Conservation (phyloP, 768 basidiomycete species). For the Pleurotus citrinopileatus region DNA sequence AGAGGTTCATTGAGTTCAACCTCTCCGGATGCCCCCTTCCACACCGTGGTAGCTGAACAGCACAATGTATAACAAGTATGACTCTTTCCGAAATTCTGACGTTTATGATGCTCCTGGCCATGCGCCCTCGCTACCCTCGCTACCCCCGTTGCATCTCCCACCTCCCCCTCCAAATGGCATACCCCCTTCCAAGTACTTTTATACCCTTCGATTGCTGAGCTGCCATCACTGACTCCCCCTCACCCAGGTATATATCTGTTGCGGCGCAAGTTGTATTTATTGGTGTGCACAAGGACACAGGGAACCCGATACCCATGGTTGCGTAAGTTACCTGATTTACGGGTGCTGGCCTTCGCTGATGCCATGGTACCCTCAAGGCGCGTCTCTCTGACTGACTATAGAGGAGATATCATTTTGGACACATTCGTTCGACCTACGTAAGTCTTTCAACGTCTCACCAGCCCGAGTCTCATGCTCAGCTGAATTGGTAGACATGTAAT, state of each 20-base stretch:
- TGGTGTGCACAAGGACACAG: constrained; percentile 20
- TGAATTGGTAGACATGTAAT: constrained; percentile 32
- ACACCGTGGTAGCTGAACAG: background rate
- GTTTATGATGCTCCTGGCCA: background rate
- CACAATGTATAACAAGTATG: constrained; percentile 2
- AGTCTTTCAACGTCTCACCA: constrained; percentile 16
- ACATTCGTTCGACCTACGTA: constrained; percentile 55
- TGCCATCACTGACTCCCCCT: background rate
- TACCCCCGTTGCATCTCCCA: constrained; percentile 1
- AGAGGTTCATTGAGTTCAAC: background rate
- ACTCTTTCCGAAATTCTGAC: background rate
- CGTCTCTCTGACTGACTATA: constrained; percentile 48
- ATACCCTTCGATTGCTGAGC: background rate
- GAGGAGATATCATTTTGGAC: constrained; percentile 42
- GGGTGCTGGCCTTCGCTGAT: constrained; percentile 2
- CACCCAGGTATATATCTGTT: constrained; percentile 44
- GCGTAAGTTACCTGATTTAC: constrained; percentile 35
- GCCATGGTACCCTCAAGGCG: constrained; percentile 30
- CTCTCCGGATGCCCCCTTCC: constrained; percentile 1
- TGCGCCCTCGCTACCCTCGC: background rate
- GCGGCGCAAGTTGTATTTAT: constrained; percentile 42
- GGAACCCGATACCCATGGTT: constrained; percentile 44
- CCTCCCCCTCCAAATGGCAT: background rate
- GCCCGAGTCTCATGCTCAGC: background rate
- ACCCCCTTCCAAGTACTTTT: background rate